Conservation (phyloP, 2,329 filamentous ascomycete species). For the Ilyonectria sp. region DNA sequence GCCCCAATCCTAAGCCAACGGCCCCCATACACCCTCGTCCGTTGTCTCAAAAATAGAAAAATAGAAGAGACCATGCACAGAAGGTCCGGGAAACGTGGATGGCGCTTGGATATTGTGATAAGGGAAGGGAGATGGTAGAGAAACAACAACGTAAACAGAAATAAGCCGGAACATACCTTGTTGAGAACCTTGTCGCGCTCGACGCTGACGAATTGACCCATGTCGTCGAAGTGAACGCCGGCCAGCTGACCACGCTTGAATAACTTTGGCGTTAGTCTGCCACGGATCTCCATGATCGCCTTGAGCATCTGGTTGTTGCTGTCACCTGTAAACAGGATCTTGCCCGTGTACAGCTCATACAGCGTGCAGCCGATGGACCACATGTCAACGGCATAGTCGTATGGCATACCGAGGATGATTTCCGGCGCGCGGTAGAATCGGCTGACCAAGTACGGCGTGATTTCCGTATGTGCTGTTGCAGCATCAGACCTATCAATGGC, state of each 20-base stretch:
- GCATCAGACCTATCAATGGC: constrained; percentile 90
- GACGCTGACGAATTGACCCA: constrained; percentile 86
- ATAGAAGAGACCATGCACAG: constrained; percentile 39
- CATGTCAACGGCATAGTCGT: constrained; percentile 94
- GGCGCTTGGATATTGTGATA: constrained; percentile 38
- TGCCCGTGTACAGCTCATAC: constrained; percentile 97
- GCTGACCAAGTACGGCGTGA: constrained; percentile 95
- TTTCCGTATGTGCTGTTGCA: constrained; percentile 80
- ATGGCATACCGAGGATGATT: constrained; percentile 96
- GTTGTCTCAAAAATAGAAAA: constrained; percentile 33
- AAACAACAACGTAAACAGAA: constrained; percentile 34
- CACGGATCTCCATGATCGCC: constrained; percentile 95
- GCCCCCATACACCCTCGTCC: constrained; percentile 32
- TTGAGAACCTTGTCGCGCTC: constrained; percentile 91
- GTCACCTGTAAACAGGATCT: constrained; percentile 94
- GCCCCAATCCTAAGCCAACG: constrained; percentile 35
- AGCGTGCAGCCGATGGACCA: constrained; percentile 98
- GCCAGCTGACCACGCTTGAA: constrained; percentile 86
- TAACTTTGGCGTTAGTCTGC: constrained; percentile 91
- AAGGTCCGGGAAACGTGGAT: constrained; percentile 29
- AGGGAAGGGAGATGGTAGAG: constrained; percentile 36
- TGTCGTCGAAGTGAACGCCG: constrained; percentile 85
- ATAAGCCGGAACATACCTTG: constrained; percentile 70
- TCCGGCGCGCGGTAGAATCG: constrained; percentile 98
- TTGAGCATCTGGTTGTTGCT: constrained; percentile 99